Conservation (phyloP, 495 filamentous ascomycete genomes). For the Neurospora terricola region DNA sequence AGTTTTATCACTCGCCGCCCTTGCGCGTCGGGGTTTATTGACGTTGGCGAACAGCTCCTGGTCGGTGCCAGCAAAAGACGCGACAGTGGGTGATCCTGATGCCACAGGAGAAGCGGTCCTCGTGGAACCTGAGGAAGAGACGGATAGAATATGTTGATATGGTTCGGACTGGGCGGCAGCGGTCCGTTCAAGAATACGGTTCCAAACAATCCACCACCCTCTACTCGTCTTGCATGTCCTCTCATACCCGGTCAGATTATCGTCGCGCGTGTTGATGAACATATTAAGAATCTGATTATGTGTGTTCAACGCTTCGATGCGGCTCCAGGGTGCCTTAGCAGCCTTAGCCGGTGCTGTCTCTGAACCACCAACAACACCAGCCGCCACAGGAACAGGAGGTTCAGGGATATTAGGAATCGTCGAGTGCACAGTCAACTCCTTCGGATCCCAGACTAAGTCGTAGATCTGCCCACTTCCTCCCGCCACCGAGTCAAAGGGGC, state of each 20-base stretch:
- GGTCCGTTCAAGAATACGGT: conserved; percentile 47
- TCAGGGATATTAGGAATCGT: conserved; percentile 87
- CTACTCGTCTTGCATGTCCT: conserved; percentile 83
- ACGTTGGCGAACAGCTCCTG: no score
- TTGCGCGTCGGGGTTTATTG: background rate
- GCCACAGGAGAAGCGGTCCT: background rate
- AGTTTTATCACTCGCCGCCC: background rate
- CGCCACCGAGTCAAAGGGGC: conserved; percentile 24
- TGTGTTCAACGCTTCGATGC: conserved; percentile 82
- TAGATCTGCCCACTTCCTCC: conserved; percentile 48
- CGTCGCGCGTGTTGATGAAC: conserved; percentile 50
- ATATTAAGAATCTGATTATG: conserved; percentile 78
- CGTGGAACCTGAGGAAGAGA: background rate
- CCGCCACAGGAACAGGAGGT: conserved; percentile 20
- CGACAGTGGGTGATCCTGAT: background rate
- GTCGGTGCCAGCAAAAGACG: no score
- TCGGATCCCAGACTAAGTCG: conserved; percentile 80
- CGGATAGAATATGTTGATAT: background rate
- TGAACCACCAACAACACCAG: background rate
- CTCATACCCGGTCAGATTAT: conserved; percentile 53
- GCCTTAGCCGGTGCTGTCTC: background rate
- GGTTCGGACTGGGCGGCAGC: background rate
- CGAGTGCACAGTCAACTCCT: conserved; percentile 63
- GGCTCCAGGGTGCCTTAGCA: conserved; percentile 47
- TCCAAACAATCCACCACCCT: conserved; percentile 98